phyloP scores from a whole-genome alignment of 2,329 filamentous ascomycete genomes.

The Rhynchosporium agropyri region DNA sequence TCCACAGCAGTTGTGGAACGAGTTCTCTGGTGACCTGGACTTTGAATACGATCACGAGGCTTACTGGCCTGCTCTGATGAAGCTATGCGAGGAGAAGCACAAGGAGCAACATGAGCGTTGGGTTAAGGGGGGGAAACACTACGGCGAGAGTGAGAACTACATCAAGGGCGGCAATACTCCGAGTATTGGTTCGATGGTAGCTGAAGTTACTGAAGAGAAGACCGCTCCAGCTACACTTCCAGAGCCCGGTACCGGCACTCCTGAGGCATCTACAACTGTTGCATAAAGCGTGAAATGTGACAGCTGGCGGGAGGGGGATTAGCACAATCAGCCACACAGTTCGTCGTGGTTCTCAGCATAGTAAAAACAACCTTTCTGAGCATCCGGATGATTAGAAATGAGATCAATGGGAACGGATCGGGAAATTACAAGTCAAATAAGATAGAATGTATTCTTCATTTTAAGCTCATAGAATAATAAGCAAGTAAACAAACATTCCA shows the following conservation, averaged over 20 bases:
- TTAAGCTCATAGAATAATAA: background rate
- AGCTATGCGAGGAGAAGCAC: conserved; percentile 67
- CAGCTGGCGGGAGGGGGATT: background rate
- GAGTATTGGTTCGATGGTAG: conserved; percentile 29
- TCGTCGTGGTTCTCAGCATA: too few relatives aligned
- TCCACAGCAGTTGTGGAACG: conserved; percentile 77
- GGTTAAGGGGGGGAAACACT: conserved; percentile 74
- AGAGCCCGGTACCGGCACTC: background rate
- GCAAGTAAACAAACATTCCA: conserved; percentile 7
- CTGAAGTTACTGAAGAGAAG: conserved; percentile 8
- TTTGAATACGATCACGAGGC: conserved; percentile 88
- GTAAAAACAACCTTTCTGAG: too few relatives aligned
- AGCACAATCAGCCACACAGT: too few relatives aligned
- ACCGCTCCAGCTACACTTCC: background rate
- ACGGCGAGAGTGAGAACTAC: conserved; percentile 88
- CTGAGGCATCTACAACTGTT: conserved; percentile 9
- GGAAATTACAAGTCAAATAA: background rate
- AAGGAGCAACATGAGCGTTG: conserved; percentile 69
- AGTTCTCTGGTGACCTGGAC: conserved; percentile 73
- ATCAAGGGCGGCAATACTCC: conserved; percentile 62
- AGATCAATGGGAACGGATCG: too few relatives aligned
- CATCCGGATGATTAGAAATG: too few relatives aligned
- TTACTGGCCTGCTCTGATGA: conserved; percentile 87
- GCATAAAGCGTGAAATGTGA: background rate
- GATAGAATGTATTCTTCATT: conserved; percentile 8